Percentiles rank a stretch among this genome's conserved stretches.
Conservation (phyloP, 306 rosid species). For the Castanea mollissima region DNA sequence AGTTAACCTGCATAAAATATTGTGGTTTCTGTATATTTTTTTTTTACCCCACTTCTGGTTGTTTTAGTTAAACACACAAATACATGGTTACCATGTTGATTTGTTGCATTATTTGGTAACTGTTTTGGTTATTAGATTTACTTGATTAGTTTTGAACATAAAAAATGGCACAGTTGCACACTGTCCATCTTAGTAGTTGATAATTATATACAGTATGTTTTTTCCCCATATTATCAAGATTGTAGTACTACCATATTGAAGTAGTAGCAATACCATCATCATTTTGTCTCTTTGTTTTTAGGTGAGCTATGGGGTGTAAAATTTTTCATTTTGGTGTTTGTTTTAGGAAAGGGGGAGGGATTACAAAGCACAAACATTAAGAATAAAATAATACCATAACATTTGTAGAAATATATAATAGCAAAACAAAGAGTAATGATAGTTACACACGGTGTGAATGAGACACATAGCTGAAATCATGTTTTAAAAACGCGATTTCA, state of each 20-base stretch:
- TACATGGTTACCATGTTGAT: neutral
- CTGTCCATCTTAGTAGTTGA: neutral
- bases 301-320: neutral
- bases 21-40: neutral
- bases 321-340: neutral
- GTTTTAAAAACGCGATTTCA: too few relatives aligned
- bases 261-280: neutral
- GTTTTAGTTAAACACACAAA: neutral
- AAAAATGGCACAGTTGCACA: neutral
- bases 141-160: neutral
- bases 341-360: neutral
- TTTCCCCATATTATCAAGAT: neutral
- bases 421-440: too few relatives aligned
- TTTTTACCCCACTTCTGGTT: neutral
- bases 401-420: too few relatives aligned
- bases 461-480: too few relatives aligned
- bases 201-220: neutral
- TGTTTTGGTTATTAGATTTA: neutral
- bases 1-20: conserved; percentile 3
- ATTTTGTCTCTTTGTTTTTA: neutral
- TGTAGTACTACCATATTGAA: neutral
- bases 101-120: neutral
- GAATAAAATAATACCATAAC: too few relatives aligned
- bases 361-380: too few relatives aligned
- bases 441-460: too few relatives aligned